Conservation (phyloP, 495 filamentous ascomycete species). For the Annulohypoxylon moriforme region DNA sequence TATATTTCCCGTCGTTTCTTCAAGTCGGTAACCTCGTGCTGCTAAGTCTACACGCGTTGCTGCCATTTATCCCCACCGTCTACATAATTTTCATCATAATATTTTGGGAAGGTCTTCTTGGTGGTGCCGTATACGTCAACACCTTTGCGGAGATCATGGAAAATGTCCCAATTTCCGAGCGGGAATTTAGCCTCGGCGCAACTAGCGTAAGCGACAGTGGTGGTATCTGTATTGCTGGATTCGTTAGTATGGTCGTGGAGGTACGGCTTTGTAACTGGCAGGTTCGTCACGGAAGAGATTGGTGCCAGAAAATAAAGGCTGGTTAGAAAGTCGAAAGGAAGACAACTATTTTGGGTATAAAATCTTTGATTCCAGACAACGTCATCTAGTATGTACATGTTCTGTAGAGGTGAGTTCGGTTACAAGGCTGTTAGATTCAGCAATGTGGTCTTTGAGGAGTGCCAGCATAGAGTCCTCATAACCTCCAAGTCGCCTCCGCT, state of each 20-base stretch:
- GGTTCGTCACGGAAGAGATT: slow-evolving; percentile 78
- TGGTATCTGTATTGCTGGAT: slow-evolving; percentile 89
- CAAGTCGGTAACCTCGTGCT: slow-evolving; percentile 82
- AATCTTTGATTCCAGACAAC: not conserved
- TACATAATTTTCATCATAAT: slow-evolving; percentile 83
- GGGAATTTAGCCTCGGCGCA: slow-evolving; percentile 90
- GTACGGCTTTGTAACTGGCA: slow-evolving; percentile 84
- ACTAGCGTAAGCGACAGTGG: slow-evolving; percentile 92
- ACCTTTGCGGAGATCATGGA: slow-evolving; percentile 92
- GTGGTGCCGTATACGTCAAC: slow-evolving; percentile 92
- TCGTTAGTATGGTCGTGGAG: slow-evolving; percentile 88
- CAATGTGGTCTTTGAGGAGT: not conserved
- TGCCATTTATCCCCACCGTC: slow-evolving; percentile 82
- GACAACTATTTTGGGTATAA: not conserved
- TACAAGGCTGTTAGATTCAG: not conserved
- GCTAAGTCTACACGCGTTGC: slow-evolving; percentile 78
- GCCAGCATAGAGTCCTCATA: not conserved
- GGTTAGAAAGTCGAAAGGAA: slow-evolving; percentile 33
- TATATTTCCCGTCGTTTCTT: slow-evolving; percentile 86
- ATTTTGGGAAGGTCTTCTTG: slow-evolving; percentile 96
- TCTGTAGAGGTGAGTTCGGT: not conserved
- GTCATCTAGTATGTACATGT: not conserved
- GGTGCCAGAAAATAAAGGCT: slow-evolving; percentile 67
- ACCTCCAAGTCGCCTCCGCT: not conserved
- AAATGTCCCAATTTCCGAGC: slow-evolving; percentile 74